These are phyloP conservation scores for Lactarius sanguifluus DNA, from an alignment of 768 basidiomycete species.

Conservation along the genomic window DNA sequence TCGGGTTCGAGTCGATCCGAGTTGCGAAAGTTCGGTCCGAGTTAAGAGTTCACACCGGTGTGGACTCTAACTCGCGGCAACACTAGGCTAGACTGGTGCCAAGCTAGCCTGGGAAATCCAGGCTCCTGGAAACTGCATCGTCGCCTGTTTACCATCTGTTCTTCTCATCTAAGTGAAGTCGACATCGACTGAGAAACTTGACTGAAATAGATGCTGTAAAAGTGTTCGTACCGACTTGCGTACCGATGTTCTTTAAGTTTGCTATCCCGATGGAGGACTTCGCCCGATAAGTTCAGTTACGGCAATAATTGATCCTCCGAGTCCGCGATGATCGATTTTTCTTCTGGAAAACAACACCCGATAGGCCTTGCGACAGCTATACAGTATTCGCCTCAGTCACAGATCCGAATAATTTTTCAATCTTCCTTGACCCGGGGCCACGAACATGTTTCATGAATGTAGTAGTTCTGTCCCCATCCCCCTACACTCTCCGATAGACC, in stretches of 20 bases:
- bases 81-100: neutral
- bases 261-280: neutral
- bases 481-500: no score
- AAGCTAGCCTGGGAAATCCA: neutral
- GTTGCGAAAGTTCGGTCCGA: no score
- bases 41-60: no score
- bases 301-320: neutral
- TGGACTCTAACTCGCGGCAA: no score
- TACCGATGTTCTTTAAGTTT: neutral
- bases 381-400: no score
- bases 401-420: no score
- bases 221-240: neutral
- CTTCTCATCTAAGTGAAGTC: neutral
- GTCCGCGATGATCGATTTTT: neutral
- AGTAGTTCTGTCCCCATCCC: no score
- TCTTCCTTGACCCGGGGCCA: no score
- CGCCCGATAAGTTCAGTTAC: neutral
- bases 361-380: no score
- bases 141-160: neutral
- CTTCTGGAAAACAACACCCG: neutral
- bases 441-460: no score
- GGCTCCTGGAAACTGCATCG: neutral
- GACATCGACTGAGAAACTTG: neutral
- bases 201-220: neutral
- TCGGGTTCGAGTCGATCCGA: no score